Evolutionary conservation across 345 rosid species (phyloP), one percentile per base, ranked within the genome.

Genomic region (Acer negundo): DNA sequence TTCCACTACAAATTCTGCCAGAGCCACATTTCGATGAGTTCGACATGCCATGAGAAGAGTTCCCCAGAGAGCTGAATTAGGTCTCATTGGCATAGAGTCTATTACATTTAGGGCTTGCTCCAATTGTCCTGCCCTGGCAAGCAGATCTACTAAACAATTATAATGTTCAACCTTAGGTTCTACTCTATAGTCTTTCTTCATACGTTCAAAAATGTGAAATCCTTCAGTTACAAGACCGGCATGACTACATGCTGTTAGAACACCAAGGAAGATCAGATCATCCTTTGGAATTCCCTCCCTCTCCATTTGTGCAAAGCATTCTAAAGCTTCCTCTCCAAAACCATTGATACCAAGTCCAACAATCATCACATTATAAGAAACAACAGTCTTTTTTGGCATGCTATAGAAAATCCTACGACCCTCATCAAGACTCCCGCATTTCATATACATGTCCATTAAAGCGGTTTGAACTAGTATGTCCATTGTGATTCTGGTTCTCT

Each of bases 341-440:
- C 89, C 89, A 82, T 83, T 76, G 73, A 76, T 75, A 13, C 84
- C 86, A 65, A 81, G 78, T 65, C 87, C 87, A 69, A 38, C 47
- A 69, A 86, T 82, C 87, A 86, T 86, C 20, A 72, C 82, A 44
- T 75, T 76, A 78, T 83, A 84, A n/a, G 81, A 73, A 77, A 86
- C 69, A 55, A 76, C 74, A 47, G 73, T 80, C 79, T 69, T 83
- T 67, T 78, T 23, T 17, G 83, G 55, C 85, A 79, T 80, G 72
- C 74, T 47, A 44, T 22, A 38, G 51, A 80, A 86, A 10, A 80
- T 49, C 42, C 46, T 69, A 11, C 80, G 40, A 63, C 82, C 85
- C 75, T 84, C 81, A 35, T 81, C 75, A 46, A 79, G 55, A 38
- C 83, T 77, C 42, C 87, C 85, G 46, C 86, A 86, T 73, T 86